These are phyloP conservation scores for Lepiota venenata DNA, from an alignment of 768 basidiomycete species.

Conservation along the genomic window DNA sequence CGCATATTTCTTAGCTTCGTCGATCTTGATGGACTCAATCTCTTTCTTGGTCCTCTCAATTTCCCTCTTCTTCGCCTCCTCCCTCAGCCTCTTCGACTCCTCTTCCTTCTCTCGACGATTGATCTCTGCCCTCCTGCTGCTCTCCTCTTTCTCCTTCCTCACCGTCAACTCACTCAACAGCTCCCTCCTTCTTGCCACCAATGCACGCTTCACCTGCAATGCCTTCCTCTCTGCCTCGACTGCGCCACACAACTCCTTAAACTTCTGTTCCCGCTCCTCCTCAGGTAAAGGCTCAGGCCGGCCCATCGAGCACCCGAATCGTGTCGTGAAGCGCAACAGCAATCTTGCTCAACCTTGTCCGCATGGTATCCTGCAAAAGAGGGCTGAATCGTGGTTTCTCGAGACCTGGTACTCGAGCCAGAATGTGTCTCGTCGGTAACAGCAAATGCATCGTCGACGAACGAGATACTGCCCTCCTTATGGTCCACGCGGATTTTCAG, in stretches of 20 bases:
- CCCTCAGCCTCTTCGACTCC: slow-evolving; percentile 54
- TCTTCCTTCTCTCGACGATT: slow-evolving; percentile 66
- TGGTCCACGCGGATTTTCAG: slow-evolving; percentile 88
- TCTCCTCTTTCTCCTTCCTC: slow-evolving; percentile 87
- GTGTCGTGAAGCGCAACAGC: slow-evolving; percentile 72
- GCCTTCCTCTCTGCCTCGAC: slow-evolving; percentile 75
- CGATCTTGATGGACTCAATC: slow-evolving; percentile 72
- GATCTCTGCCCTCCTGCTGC: slow-evolving; percentile 70
- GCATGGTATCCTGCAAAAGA: slow-evolving; percentile 68
- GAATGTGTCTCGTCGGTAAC: slow-evolving; percentile 32
- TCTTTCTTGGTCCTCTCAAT: slow-evolving; percentile 64
- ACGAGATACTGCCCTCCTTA: slow-evolving; percentile 77
- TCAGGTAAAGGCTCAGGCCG: slow-evolving; percentile 34
- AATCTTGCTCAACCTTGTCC: slow-evolving; percentile 74
- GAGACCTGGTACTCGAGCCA: slow-evolving; percentile 19
- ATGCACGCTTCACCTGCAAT: slow-evolving; percentile 70
- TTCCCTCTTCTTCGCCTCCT: slow-evolving; percentile 63
- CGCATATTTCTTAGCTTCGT: slow-evolving; percentile 88
- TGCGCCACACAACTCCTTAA: slow-evolving; percentile 56
- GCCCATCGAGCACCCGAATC: slow-evolving; percentile 51
- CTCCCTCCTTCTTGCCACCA: slow-evolving; percentile 84
- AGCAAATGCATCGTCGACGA: slow-evolving; percentile 76
- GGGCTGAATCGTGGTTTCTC: slow-evolving; percentile 57
- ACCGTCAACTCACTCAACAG: slow-evolving; percentile 79
- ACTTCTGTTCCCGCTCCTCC: slow-evolving; percentile 56